Evolutionary conservation across 331 rosid species (phyloP).

Genomic region (Phaseolus coccineus): DNA sequence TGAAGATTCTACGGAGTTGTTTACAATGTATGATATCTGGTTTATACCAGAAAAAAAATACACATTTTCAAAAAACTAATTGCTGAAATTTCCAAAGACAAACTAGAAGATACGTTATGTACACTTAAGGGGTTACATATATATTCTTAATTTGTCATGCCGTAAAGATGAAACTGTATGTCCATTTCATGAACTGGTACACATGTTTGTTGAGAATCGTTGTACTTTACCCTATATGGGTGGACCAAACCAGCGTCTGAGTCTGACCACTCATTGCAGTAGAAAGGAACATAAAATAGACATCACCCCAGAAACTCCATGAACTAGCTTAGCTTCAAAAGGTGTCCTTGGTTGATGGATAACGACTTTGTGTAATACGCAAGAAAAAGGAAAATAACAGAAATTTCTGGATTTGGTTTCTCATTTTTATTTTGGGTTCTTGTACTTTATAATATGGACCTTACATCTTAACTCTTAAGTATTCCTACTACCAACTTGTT

Average conservation of each 20-base stretch:
- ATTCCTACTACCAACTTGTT: slow-evolving; percentile 54
- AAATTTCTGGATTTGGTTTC: slow-evolving; percentile 4
- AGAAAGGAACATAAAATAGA: slow-evolving; percentile 35
- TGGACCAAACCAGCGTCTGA: slow-evolving; percentile 67
- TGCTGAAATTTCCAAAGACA: not conserved
- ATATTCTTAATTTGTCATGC: slow-evolving; percentile 1
- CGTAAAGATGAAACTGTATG: not conserved
- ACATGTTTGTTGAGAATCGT: slow-evolving; percentile 59
- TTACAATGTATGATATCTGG: no score
- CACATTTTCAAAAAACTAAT: not conserved
- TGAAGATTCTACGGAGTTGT: no score
- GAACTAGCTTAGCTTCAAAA: slow-evolving; percentile 53
- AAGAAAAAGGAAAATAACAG: slow-evolving; percentile 48
- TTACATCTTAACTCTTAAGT: slow-evolving; percentile 49
- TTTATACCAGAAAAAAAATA: no score
- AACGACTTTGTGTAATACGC: slow-evolving; percentile 53
- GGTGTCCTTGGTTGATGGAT: slow-evolving; percentile 51
- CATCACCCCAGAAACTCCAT: slow-evolving; percentile 36
- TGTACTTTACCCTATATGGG: slow-evolving; percentile 64
- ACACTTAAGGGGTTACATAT: not conserved
- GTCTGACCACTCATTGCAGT: slow-evolving; percentile 46
- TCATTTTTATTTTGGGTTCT: not conserved
- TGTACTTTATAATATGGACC: slow-evolving; percentile 40
- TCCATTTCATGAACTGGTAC: slow-evolving; percentile 45
- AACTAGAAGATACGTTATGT: slow-evolving; percentile 19